Percentiles rank a stretch among this genome's conserved stretches.
phyloP scores from a whole-genome alignment of 1,284 basidiomycete genomes.

The Clitocybe nebularis region DNA sequence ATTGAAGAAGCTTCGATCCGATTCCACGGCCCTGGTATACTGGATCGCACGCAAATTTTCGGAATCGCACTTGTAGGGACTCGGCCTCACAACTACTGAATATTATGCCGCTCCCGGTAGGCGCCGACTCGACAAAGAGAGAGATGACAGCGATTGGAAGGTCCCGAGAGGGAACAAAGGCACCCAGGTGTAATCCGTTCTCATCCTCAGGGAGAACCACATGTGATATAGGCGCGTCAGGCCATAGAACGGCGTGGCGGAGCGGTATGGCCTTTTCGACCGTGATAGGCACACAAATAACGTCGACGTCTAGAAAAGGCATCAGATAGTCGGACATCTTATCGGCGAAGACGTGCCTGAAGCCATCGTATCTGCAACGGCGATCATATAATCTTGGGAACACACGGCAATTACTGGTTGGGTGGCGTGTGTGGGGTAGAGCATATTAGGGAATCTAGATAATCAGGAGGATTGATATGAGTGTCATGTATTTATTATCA shows the following conservation, averaged over 20 bases:
- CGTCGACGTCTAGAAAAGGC: not conserved
- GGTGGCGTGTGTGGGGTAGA: no score
- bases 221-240: constrained; percentile 42
- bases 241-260: constrained; percentile 58
- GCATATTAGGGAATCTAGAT: no score
- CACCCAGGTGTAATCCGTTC: constrained; percentile 48
- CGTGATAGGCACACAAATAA: constrained; percentile 7
- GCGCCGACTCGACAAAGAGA: constrained; percentile 45
- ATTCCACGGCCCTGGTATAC: constrained; percentile 44
- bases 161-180: constrained; percentile 34
- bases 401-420: no score
- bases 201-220: constrained; percentile 52
- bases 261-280: constrained; percentile 29
- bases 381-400: no score
- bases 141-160: constrained; percentile 51
- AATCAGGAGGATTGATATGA: no score
- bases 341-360: no score
- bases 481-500: no score
- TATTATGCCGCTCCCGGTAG: constrained; percentile 15
- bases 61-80: constrained; percentile 40
- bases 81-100: constrained; percentile 4
- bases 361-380: no score
- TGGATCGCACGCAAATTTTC: constrained; percentile 56
- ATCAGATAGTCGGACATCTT: no score
- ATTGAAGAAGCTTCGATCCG: constrained; percentile 42